Percentiles rank a stretch among this genome's conserved stretches.
Conservation (phyloP, 768 basidiomycete species). For the Termitomyces heimii region DNA sequence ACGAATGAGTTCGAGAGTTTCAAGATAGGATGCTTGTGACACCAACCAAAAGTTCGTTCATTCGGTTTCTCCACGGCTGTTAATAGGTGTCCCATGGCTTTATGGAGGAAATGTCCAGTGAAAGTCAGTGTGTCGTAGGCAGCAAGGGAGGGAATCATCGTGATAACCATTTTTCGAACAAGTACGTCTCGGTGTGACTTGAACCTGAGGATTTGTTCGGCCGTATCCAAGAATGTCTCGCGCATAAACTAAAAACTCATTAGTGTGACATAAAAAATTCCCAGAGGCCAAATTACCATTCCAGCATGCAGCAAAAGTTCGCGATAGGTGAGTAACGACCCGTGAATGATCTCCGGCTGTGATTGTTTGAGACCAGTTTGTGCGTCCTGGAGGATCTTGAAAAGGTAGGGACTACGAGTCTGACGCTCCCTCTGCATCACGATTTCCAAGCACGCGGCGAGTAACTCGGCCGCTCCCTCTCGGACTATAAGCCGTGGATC, state of each 20-base stretch:
- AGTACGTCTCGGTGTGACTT: constrained; percentile 81
- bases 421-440: constrained; percentile 70
- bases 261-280: background rate
- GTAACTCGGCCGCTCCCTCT: constrained; percentile 87
- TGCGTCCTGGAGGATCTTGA: constrained; percentile 85
- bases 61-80: constrained; percentile 83
- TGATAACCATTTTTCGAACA: constrained; percentile 92
- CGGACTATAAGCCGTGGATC: constrained; percentile 88
- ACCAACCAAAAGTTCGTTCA: constrained; percentile 81
- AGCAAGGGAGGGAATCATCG: constrained; percentile 91
- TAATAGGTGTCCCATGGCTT: constrained; percentile 88
- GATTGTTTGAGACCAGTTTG: constrained; percentile 74
- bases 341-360: constrained; percentile 88
- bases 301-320: constrained; percentile 91
- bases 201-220: constrained; percentile 87
- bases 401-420: constrained; percentile 57
- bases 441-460: constrained; percentile 92
- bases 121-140: constrained; percentile 93
- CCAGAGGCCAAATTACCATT: constrained; percentile 54
- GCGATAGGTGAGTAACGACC: constrained; percentile 86
- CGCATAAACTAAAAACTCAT: constrained; percentile 67
- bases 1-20: constrained; percentile 9
- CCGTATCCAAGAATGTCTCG: constrained; percentile 79
- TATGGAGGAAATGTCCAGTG: constrained; percentile 85
- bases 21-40: background rate